Evolutionary conservation across 257 asterid species (phyloP).

Genomic region (Datura wrightii): DNA sequence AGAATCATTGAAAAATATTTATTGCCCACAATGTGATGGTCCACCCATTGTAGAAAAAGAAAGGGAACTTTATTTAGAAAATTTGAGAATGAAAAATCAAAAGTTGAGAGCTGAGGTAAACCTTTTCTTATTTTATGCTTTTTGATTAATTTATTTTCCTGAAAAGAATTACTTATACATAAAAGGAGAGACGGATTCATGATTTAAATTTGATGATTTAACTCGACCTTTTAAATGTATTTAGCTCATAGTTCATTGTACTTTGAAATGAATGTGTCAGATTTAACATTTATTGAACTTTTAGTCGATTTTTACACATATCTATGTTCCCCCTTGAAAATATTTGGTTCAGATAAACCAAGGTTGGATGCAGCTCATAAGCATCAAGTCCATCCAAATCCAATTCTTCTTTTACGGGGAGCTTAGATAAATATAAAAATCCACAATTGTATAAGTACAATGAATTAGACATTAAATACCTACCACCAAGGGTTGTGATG

Average conservation of each 20-base stretch:
- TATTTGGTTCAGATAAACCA: not conserved
- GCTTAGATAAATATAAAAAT: too few relatives aligned
- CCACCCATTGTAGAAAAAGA: slow-evolving; percentile 48
- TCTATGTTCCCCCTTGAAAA: too few relatives aligned
- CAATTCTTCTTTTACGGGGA: not conserved
- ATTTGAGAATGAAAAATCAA: slow-evolving; percentile 57
- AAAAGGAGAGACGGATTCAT: not conserved
- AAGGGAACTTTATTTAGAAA: slow-evolving; percentile 44
- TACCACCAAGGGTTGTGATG: too few relatives aligned
- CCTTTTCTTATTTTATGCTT: not conserved
- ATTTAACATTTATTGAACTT: not conserved
- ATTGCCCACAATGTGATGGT: slow-evolving; percentile 54
- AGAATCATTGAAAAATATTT: slow-evolving; percentile 49
- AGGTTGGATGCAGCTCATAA: not conserved
- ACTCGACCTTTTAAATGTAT: not conserved
- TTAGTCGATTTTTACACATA: not conserved
- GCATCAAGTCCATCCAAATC: accelerated
- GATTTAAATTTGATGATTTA: not conserved
- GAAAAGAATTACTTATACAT: not conserved
- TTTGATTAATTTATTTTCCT: not conserved
- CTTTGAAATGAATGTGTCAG: not conserved
- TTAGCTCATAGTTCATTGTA: not conserved
- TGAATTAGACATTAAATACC: too few relatives aligned
- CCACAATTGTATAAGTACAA: too few relatives aligned
- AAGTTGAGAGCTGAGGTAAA: slow-evolving; percentile 59